Evolutionary conservation across 2,329 filamentous ascomycete genomes (phyloP), one percentile per base, ranked within the genome.

Genomic region (Ascochyta koolunga): DNA sequence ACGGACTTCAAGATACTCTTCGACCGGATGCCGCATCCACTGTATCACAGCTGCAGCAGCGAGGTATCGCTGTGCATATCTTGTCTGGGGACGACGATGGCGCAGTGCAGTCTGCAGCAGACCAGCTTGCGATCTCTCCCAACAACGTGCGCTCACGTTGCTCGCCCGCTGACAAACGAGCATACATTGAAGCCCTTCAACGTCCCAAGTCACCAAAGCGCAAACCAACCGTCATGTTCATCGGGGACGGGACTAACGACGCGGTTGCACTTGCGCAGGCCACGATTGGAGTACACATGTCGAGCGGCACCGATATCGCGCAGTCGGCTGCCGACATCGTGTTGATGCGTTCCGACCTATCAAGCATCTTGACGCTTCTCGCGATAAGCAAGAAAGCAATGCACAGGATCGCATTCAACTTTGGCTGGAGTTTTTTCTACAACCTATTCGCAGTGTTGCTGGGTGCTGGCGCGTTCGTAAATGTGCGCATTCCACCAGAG

Each of bases 191-290:
- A n/a, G 32, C 41, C 1, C 63, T 77, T 3, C 57, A 67, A 32
- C 37, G n/a, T 24, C 16, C 2, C 21, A 21, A 21, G 6, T 22
- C 13, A 21, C 15, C 7, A 54, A 60, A 2, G 44, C 33, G 19
- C 11, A 48, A 57, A 40, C 60, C 66, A 0, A 62, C 82, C 2
- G 82, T 90, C 16, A 71, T 92, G 5, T 93, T 93, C 72, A 82
- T 82, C 51, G 90, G 90, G 32, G 89, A 95, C 62, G 90, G 90
- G 0, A 92, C 88, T n/a, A 93, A 93, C 68, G 90, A 93, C 63
- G 89, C 90, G 0, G 79, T 85, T 1, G 89, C 89, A 0, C 80
- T 93, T 0, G 85, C 88, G 0, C 83, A 87, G 65, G 88, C 90
- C 1, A 83, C 81, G 1, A 82, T 93, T 35, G 90, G 90, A 16